Evolutionary conservation across 345 rosid genomes (phyloP).

Genomic region (Sisymbrium irio): DNA sequence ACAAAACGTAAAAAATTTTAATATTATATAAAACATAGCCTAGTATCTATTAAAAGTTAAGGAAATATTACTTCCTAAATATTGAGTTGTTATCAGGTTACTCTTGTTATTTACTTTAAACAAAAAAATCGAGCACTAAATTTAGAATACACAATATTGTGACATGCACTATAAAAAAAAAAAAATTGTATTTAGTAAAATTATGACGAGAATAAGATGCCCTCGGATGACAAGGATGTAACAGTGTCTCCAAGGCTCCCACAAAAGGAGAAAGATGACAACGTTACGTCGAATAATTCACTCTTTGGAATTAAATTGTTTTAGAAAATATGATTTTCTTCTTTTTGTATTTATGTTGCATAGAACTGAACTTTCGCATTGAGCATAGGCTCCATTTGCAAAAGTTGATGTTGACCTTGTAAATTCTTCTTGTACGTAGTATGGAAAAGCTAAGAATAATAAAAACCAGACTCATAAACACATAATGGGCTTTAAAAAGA

Average conservation of each 20-base stretch:
- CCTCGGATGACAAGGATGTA: constrained; percentile 14
- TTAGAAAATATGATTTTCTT: neutral
- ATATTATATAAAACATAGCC: too few species aligned
- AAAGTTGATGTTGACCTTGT: constrained; percentile 33
- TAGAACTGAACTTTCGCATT: constrained; percentile 5
- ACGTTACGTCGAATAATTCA: constrained; percentile 1
- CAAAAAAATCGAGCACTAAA: too few species aligned
- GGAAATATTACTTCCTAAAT: too few species aligned
- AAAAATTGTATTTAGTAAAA: neutral
- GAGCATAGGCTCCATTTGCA: constrained; percentile 6
- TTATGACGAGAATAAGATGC: constrained; percentile 16
- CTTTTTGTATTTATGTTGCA: constrained; percentile 30
- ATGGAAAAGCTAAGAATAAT: constrained; percentile 2
- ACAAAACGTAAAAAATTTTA: too few species aligned
- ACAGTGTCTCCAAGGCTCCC: constrained; percentile 24
- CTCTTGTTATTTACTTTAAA: too few species aligned
- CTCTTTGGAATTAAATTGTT: neutral
- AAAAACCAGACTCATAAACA: neutral
- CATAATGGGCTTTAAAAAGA: constrained; percentile 27
- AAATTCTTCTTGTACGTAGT: constrained; percentile 23
- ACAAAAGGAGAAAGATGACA: constrained; percentile 5
- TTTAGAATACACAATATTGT: neutral
- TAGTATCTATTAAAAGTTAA: too few species aligned
- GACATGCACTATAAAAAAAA: constrained; percentile 7
- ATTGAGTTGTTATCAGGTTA: too few species aligned